These are phyloP conservation scores for Xerocomellus intermedius DNA, from an alignment of 768 basidiomycete genomes.

Conservation along the genomic window DNA sequence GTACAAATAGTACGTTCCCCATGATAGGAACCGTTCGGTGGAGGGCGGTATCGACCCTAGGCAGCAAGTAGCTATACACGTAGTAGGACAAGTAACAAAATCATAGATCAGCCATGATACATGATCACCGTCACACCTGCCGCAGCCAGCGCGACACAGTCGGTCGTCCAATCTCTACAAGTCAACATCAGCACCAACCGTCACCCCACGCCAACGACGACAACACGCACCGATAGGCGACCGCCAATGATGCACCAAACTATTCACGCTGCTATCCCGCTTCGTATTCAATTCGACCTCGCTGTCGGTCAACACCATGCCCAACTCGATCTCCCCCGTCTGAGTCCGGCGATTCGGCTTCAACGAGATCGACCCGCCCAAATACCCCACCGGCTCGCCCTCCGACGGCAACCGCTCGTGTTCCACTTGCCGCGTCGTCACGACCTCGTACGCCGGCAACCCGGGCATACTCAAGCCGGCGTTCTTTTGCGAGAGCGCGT, in stretches of 20 bases:
- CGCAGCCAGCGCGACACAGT: background rate
- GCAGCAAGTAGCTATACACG: too few species aligned
- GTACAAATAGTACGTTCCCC: too few species aligned
- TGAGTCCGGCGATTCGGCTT: slow-evolving; percentile 28
- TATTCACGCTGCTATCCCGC: slow-evolving; percentile 38
- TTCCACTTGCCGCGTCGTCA: slow-evolving; percentile 9
- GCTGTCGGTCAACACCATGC: slow-evolving; percentile 29
- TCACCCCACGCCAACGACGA: background rate
- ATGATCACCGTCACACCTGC: background rate
- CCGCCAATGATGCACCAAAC: slow-evolving; percentile 61
- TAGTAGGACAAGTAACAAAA: too few species aligned
- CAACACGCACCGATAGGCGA: slow-evolving; percentile 61
- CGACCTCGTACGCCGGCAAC: slow-evolving; percentile 33
- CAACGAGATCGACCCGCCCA: slow-evolving; percentile 7
- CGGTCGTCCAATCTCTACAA: slow-evolving; percentile 16
- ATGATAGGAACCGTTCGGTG: too few species aligned
- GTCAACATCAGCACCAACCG: background rate
- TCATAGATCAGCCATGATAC: too few species aligned
- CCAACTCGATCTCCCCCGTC: slow-evolving; percentile 24
- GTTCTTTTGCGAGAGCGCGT: background rate
- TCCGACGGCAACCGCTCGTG: slow-evolving; percentile 13
- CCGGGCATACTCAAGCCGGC: background rate
- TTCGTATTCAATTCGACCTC: slow-evolving; percentile 41
- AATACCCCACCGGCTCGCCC: slow-evolving; percentile 6
- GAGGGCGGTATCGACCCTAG: too few species aligned